phyloP scores from a whole-genome alignment of 306 rosid species.

The Oxytropis ochrocephala region DNA sequence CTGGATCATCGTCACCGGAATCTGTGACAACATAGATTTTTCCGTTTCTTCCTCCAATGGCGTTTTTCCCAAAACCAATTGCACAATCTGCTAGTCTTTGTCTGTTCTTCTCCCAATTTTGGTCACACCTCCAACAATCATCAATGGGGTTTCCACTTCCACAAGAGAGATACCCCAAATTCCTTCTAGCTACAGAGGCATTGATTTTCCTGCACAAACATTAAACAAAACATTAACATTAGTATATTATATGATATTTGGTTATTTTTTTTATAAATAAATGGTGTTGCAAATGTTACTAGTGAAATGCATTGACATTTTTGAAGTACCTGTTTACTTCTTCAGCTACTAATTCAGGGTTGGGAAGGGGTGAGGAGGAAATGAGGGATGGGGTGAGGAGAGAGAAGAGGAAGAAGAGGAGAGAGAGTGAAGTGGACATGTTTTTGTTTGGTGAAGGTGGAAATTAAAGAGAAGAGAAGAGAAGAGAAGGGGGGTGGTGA shows the following conservation, averaged over 20 bases:
- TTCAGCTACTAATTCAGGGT: conserved; percentile 55
- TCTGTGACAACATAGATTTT: conserved; percentile 78
- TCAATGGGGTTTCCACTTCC: conserved; percentile 95
- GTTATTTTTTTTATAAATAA: too few relatives aligned
- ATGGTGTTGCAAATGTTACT: neutral
- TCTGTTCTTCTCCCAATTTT: conserved; percentile 77
- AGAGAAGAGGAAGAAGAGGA: conserved; percentile 35
- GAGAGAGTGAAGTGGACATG: conserved; percentile 17
- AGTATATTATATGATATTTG: too few relatives aligned
- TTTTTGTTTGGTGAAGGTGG: neutral
- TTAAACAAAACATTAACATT: neutral
- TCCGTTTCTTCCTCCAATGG: conserved; percentile 77
- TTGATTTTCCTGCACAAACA: conserved; percentile 48
- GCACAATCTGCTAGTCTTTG: conserved; percentile 91
- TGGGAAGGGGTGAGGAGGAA: conserved; percentile 42
- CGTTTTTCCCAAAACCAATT: conserved; percentile 87
- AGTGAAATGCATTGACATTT: neutral
- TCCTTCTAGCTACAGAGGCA: conserved; percentile 59
- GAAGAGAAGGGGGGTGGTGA: neutral
- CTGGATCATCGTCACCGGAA: conserved; percentile 50
- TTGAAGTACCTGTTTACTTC: conserved; percentile 67
- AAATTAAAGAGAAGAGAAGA: neutral
- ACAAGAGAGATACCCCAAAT: conserved; percentile 68
- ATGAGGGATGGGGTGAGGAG: conserved; percentile 41
- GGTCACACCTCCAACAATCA: conserved; percentile 95